These are phyloP conservation scores for Chondrus crispus DNA, from an alignment of 23 red algal species.

Conservation along the genomic window DNA sequence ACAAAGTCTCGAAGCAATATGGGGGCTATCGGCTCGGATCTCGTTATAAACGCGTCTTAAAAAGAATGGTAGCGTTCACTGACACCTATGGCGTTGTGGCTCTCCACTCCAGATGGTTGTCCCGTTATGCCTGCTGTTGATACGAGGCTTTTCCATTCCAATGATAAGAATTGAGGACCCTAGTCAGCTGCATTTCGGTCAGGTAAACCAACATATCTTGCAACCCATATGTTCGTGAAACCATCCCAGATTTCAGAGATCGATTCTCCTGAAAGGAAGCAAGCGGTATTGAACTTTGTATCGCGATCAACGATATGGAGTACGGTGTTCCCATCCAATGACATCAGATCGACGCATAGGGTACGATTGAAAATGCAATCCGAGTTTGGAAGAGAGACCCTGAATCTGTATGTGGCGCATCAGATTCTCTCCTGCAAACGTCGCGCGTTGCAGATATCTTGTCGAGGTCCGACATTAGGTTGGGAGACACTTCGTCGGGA, in stretches of 20 bases:
- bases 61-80: background rate
- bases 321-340: background rate
- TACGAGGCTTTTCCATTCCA: background rate
- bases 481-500: too few species aligned
- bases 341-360: background rate
- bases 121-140: background rate
- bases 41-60: background rate
- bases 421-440: background rate
- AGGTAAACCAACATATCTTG: background rate
- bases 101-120: background rate
- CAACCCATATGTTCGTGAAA: background rate
- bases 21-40: background rate
- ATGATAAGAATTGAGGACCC: background rate
- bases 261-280: background rate
- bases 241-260: background rate
- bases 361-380: background rate
- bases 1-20: background rate
- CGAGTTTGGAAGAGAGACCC: background rate
- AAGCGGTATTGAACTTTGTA: background rate
- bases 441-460: background rate
- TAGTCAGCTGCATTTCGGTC: background rate
- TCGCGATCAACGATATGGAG: background rate
- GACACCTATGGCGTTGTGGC: background rate
- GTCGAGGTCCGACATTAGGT: too few species aligned
- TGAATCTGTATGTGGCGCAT: background rate